A percentile compares a stretch with the other conserved stretches of the same genome.
Conservation (phyloP, 2,329 filamentous ascomycete species). For the Colletotrichum eleusines region DNA sequence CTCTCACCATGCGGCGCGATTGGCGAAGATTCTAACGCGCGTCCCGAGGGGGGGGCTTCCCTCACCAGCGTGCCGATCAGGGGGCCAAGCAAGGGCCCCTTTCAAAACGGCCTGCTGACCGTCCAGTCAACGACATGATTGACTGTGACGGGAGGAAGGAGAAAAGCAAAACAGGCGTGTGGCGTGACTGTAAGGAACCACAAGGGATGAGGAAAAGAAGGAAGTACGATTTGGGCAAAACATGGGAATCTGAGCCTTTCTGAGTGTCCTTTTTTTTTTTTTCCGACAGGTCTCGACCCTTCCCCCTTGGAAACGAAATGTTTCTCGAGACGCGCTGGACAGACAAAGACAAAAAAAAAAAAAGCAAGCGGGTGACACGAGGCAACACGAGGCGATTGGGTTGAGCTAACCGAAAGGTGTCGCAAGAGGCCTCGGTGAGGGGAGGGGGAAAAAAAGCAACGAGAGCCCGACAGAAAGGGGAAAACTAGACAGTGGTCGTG, state of each 20-base stretch:
- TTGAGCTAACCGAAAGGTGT: not conserved
- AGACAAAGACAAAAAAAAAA: not conserved
- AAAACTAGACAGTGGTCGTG: not conserved
- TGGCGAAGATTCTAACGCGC: constrained; percentile 23
- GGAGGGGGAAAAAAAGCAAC: not conserved
- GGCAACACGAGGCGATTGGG: not conserved
- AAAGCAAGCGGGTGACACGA: not conserved
- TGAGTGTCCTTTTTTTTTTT: not conserved
- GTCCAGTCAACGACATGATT: not conserved
- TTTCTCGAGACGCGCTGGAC: not conserved
- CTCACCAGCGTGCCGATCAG: constrained; percentile 21
- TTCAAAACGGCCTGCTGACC: constrained; percentile 3
- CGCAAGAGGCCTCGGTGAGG: not conserved
- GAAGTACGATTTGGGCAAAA: not conserved
- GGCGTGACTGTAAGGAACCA: not conserved
- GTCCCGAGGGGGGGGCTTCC: not conserved
- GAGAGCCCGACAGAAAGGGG: not conserved
- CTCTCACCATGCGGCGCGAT: constrained; percentile 18
- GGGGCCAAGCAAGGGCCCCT: not conserved
- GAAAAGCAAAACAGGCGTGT: not conserved
- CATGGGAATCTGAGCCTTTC: not conserved
- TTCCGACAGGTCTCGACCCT: not conserved
- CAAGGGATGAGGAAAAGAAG: not conserved
- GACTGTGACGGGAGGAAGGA: not conserved
- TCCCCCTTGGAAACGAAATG: not conserved